phyloP scores from a whole-genome alignment of 2,329 filamentous ascomycete species.

The Monilinia fructicola region DNA sequence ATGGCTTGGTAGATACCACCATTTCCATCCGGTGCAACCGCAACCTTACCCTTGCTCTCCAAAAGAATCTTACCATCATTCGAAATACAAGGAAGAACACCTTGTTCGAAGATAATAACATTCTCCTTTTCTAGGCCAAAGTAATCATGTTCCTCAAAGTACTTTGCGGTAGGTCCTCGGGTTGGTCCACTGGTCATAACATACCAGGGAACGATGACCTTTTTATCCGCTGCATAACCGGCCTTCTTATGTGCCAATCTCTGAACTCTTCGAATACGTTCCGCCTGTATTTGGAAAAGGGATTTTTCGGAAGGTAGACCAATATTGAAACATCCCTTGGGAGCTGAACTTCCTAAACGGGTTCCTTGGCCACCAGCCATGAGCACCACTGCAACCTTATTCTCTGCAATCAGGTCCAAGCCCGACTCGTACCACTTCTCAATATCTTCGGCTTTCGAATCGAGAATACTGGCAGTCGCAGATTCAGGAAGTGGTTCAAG shows the following conservation, averaged over 20 bases:
- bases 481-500: conserved; percentile 87
- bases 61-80: conserved; percentile 97
- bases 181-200: conserved; percentile 99
- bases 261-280: conserved; percentile 87
- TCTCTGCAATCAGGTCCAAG: conserved; percentile 63
- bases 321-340: conserved; percentile 98
- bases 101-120: conserved; percentile 93
- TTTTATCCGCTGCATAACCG: conserved; percentile 53
- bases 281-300: conserved; percentile 95
- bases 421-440: conserved; percentile 78
- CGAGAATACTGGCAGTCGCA: conserved; percentile 85
- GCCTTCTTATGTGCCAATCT: conserved; percentile 72
- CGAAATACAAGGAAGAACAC: conserved; percentile 92
- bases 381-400: conserved; percentile 80
- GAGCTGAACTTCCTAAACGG: conserved; percentile 86
- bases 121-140: conserved; percentile 87
- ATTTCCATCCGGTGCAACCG: conserved; percentile 95
- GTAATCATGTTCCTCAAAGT: conserved; percentile 86
- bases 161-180: conserved; percentile 84
- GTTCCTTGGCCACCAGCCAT: conserved; percentile 98
- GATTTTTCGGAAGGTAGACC: conserved; percentile 90
- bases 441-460: conserved; percentile 76
- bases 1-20: conserved; percentile 95
- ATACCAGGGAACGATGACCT: conserved; percentile 86
- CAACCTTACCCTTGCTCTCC: conserved; percentile 84